Evolutionary conservation across 169 alveolate species (phyloP), one percentile per base, ranked within the genome.

Genomic region (Plasmodium fragile): DNA sequence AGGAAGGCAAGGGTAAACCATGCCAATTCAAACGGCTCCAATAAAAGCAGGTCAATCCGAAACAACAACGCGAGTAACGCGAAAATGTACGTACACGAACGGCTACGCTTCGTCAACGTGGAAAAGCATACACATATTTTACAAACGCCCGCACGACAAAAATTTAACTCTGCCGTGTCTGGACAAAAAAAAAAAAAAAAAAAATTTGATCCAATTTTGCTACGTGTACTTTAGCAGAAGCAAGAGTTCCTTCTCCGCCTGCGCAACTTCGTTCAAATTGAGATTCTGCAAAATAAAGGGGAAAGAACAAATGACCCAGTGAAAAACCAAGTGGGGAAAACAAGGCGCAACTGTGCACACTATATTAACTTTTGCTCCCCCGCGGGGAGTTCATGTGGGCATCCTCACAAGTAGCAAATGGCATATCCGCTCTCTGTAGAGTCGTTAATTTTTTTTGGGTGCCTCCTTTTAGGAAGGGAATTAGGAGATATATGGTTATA

Each of bases 161-260:
- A 65, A 28, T 65, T 4, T 65, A 6, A 34, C 75, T 65, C 36
- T 65, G 30, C 36, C 59, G 22, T 22, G 59, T 49, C 59, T 49
- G 59, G 59, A 49, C 59, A 45, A 45, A 45, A 45, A 45, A 45
- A 45, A 45, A 45, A 45, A 59, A 4, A 59, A 55, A 55, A 65
- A 65, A 65, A 13, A 55, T n/a, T 13, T 4, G 70, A 52, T 30
- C 71, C 70, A 22, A 52, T n/a, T 41, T 84, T 49, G 49, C 52
- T 71, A 73, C 36, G 39, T 72, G 65, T 84, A 84, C 65, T 84
- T 84, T 73, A 84, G 28, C 34, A 84, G 59, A 72, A 84, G 83
- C 18, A 84, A 16, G n/a, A 84, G 81, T 25, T 84, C 84, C 36
- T 84, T 84, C 59, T 84, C 92, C 25, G 83, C 92, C 39, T 84